Evolutionary conservation across 805 yeast species (phyloP).

Genomic region (Yarrowia bubula): DNA sequence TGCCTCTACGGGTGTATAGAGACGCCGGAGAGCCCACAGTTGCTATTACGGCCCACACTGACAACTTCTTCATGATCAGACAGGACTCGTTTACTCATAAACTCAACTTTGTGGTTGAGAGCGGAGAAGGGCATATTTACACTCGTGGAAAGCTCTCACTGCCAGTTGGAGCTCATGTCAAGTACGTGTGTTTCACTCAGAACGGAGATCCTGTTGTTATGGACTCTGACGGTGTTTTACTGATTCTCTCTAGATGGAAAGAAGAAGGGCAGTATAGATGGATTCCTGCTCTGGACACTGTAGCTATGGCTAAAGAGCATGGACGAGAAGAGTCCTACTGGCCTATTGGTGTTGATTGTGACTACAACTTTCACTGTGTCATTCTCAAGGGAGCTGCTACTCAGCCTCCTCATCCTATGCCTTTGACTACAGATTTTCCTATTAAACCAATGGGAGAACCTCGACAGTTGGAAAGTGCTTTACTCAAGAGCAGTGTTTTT

Average conservation of each 20-base stretch:
- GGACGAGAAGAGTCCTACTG: conserved; percentile 66
- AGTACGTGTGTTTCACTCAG: conserved; percentile 69
- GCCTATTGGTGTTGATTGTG: conserved; percentile 80
- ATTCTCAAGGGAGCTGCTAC: conserved; percentile 62
- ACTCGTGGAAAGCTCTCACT: conserved; percentile 31
- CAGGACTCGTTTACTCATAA: conserved; percentile 27
- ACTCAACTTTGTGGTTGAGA: conserved; percentile 9
- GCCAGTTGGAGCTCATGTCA: conserved; percentile 40
- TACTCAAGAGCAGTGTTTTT: conserved; percentile 34
- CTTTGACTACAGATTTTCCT: conserved; percentile 77
- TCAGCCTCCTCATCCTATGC: conserved; percentile 81
- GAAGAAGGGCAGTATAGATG: conserved; percentile 72
- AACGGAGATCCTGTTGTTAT: conserved; percentile 88
- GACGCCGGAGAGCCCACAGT: conserved; percentile 72
- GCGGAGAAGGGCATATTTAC: conserved; percentile 9
- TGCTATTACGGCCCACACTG: conserved; percentile 62
- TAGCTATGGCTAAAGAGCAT: conserved; percentile 45
- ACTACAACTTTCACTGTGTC: conserved; percentile 63
- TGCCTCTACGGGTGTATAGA: conserved; percentile 55
- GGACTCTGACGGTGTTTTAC: conserved; percentile 71
- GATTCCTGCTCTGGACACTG: conserved; percentile 76
- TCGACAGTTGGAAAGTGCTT: conserved; percentile 32
- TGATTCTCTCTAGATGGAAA: conserved; percentile 77
- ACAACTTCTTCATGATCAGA: conserved; percentile 55
- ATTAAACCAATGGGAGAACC: conserved; percentile 60